A percentile compares a stretch with the other conserved stretches of the same genome.
phyloP scores from a whole-genome alignment of 176 grass and related monocot species.

The Rhynchospora tenuis region DNA sequence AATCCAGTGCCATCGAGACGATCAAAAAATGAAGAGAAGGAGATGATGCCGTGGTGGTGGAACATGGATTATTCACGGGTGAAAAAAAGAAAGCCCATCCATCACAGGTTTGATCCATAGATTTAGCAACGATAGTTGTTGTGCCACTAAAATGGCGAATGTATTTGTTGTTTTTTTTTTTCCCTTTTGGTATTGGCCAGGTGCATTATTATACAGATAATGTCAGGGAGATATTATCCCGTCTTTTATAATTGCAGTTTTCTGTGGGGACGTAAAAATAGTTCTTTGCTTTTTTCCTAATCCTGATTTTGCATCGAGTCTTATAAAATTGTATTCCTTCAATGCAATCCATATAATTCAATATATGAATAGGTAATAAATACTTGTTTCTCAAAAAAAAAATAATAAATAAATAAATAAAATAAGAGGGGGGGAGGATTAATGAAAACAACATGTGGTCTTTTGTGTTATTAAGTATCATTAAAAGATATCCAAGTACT shows the following conservation, averaged over 20 bases:
- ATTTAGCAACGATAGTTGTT: background rate
- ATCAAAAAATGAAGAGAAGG: background rate
- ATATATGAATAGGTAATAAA: background rate
- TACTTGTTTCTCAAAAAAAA: background rate
- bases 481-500: too few relatives aligned
- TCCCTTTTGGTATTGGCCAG: background rate
- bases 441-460: too few relatives aligned
- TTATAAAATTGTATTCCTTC: background rate
- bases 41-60: constrained; percentile 40
- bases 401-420: too few relatives aligned
- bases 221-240: background rate
- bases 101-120: constrained; percentile 36
- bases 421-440: background rate
- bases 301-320: background rate
- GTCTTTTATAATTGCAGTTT: background rate
- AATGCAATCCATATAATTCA: background rate
- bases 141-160: background rate
- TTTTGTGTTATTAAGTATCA: too few relatives aligned
- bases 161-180: background rate
- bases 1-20: background rate
- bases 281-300: background rate
- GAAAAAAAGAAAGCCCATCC: constrained; percentile 32
- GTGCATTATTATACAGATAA: background rate
- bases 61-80: constrained; percentile 45
- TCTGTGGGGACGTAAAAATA: background rate